Evolutionary conservation across 306 rosid genomes (phyloP).

Genomic region (Medicago lupulina): DNA sequence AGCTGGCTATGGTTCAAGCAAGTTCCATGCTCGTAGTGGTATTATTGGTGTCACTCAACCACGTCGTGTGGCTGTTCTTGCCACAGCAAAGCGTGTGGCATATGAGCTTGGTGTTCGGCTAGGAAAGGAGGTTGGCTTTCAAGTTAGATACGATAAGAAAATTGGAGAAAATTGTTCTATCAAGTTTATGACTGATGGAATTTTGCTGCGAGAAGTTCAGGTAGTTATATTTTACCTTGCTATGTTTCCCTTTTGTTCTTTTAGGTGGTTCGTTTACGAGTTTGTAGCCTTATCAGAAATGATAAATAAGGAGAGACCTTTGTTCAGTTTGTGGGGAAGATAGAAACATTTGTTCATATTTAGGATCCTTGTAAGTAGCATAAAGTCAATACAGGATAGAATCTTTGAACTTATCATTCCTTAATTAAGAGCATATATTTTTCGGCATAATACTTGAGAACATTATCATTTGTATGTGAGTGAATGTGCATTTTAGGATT

Average conservation of each 20-base stretch:
- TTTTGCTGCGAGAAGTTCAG: conserved; percentile 93
- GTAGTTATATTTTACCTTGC: conserved; percentile 53
- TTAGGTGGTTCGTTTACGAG: conserved; percentile 6
- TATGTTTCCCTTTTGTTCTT: conserved; percentile 7
- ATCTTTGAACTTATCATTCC: conserved; percentile 17
- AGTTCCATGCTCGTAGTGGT: conserved; percentile 55
- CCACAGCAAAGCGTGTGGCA: conserved; percentile 93
- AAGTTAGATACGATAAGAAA: conserved; percentile 90
- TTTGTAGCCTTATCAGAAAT: conserved; percentile 21
- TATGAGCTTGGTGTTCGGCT: conserved; percentile 79
- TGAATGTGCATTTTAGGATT: conserved; percentile 7
- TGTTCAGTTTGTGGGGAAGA: conserved; percentile 16
- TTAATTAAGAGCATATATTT: conserved; percentile 5
- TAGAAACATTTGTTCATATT: conserved; percentile 22
- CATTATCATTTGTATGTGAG: conserved; percentile 13
- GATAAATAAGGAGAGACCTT: conserved; percentile 18
- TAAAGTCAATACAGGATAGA: conserved; percentile 4
- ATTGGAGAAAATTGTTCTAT: conserved; percentile 81
- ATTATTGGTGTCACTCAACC: conserved; percentile 95
- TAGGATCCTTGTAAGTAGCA: conserved; percentile 1
- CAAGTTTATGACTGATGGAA: conserved; percentile 98
- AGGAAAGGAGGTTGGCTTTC: conserved; percentile 90
- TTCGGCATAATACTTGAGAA: conserved; percentile 28
- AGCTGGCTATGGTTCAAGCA: conserved; percentile 85
- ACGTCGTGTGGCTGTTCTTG: conserved; percentile 94